Evolutionary conservation across 2,329 filamentous ascomycete species (phyloP).

Genomic region (Alternaria alternata): DNA sequence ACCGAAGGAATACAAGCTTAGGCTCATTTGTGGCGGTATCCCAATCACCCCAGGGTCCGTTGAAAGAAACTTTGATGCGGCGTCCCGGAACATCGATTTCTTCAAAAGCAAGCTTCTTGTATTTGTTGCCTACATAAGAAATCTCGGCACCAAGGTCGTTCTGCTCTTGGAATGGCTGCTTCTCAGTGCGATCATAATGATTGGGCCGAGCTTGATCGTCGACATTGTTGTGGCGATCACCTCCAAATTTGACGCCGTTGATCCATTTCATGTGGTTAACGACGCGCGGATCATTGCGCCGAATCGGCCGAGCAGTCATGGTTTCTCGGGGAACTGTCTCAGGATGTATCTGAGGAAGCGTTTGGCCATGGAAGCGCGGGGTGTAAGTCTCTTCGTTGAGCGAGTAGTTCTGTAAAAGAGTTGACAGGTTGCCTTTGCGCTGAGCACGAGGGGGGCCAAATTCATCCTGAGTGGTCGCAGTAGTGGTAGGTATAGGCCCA

Average conservation of each 20-base stretch:
- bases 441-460: slow-evolving; percentile 29
- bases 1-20: slow-evolving; percentile 63
- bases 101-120: slow-evolving; percentile 68
- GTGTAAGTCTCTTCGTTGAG: slow-evolving; percentile 23
- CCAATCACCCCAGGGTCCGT: slow-evolving; percentile 66
- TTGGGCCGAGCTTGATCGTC: slow-evolving; percentile 29
- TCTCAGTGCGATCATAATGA: slow-evolving; percentile 22
- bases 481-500: slow-evolving; percentile 31
- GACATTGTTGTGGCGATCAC: slow-evolving; percentile 47
- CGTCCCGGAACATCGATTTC: slow-evolving; percentile 64
- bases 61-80: slow-evolving; percentile 64
- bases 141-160: slow-evolving; percentile 65
- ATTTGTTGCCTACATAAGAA: slow-evolving; percentile 67
- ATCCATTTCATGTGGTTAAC: slow-evolving; percentile 70
- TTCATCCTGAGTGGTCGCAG: slow-evolving; percentile 25
- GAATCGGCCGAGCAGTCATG: slow-evolving; percentile 60
- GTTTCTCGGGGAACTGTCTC: slow-evolving; percentile 45
- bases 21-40: slow-evolving; percentile 32
- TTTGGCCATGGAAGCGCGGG: slow-evolving; percentile 14
- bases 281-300: slow-evolving; percentile 58
- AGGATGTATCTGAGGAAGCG: slow-evolving; percentile 11
- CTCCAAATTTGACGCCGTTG: slow-evolving; percentile 68
- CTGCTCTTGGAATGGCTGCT: slow-evolving; percentile 54
- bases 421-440: slow-evolving; percentile 37
- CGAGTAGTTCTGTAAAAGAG: slow-evolving; percentile 35